Evolutionary conservation across 371 early-diverging fungal species (phyloP).

Genomic region (Cokeromyces recurvatus): DNA sequence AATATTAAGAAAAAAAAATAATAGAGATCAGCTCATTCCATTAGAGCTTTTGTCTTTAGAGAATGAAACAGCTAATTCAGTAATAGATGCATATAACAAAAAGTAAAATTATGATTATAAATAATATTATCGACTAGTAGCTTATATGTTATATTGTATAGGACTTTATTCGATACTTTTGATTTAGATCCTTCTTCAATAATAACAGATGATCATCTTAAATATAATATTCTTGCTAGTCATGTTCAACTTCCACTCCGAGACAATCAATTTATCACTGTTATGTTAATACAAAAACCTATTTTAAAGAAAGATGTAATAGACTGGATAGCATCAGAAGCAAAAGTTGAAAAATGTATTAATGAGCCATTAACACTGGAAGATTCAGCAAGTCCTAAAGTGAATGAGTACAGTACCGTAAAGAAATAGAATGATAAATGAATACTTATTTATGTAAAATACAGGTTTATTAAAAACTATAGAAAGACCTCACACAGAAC

Average conservation of each 20-base stretch:
- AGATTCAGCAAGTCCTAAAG: conserved; percentile 5
- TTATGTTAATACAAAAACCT: conserved; percentile 43
- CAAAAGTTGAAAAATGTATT: background rate
- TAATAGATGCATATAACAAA: conserved; percentile 6
- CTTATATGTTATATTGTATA: no score
- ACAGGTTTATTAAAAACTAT: conserved; percentile 29
- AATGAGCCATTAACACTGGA: background rate
- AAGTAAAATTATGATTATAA: conserved; percentile 7
- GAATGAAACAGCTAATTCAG: conserved; percentile 10
- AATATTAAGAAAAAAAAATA: background rate
- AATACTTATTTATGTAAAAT: background rate
- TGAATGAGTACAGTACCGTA: conserved; percentile 12
- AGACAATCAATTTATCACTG: conserved; percentile 22
- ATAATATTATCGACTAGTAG: background rate
- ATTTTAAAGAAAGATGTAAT: conserved; percentile 35
- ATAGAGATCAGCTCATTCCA: conserved; percentile 19
- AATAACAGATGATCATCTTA: conserved; percentile 30
- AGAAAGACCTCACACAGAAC: conserved; percentile 27
- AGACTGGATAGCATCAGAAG: conserved; percentile 22
- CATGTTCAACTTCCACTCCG: conserved; percentile 37
- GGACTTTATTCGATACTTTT: conserved; percentile 31
- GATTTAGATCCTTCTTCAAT: conserved; percentile 22
- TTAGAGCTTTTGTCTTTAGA: conserved; percentile 27
- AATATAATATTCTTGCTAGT: conserved; percentile 40
- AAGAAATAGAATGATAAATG: no score